A percentile compares a stretch with the other conserved stretches of the same genome.
These are phyloP conservation scores for Phaeosphaeriaceae sp. DNA, from an alignment of 2,329 filamentous ascomycete species.

Conservation along the genomic window DNA sequence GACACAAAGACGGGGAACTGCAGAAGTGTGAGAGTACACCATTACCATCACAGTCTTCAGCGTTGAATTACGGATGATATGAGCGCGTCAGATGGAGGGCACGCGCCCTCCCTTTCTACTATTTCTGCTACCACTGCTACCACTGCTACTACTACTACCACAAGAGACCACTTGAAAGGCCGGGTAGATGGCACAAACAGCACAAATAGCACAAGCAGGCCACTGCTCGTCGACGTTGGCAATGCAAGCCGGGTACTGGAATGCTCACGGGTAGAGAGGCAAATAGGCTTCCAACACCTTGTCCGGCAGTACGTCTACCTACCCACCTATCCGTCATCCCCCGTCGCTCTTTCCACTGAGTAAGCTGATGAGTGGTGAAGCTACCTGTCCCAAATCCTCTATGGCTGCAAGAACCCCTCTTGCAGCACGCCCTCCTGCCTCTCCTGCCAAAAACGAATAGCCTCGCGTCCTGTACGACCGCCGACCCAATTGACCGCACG, in stretches of 20 bases:
- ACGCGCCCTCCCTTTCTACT: neutral
- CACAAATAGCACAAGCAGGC: too few relatives aligned
- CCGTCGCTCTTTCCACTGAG: neutral
- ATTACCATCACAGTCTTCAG: neutral
- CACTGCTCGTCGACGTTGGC: slow-evolving; percentile 26
- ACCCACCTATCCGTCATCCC: slow-evolving; percentile 2
- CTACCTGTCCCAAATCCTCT: slow-evolving; percentile 80
- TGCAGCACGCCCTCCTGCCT: slow-evolving; percentile 83
- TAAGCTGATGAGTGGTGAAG: slow-evolving; percentile 52
- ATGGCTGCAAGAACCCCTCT: slow-evolving; percentile 72
- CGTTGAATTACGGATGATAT: slow-evolving; percentile 26
- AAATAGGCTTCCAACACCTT: slow-evolving; percentile 40
- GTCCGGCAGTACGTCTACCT: slow-evolving; percentile 34
- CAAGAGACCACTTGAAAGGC: neutral
- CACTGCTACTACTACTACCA: too few relatives aligned
- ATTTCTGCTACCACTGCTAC: too few relatives aligned
- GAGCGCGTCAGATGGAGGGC: slow-evolving; percentile 22
- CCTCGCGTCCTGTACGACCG: slow-evolving; percentile 72
- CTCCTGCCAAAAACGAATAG: slow-evolving; percentile 73
- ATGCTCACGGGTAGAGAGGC: slow-evolving; percentile 33
- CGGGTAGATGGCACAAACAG: neutral
- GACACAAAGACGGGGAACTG: too few relatives aligned
- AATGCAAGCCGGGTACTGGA: slow-evolving; percentile 39
- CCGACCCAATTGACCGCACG: slow-evolving; percentile 84
- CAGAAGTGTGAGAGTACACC: slow-evolving; percentile 9